phyloP scores from a whole-genome alignment of 352 stramenopile genomes.

The Pythium rishiriense region DNA sequence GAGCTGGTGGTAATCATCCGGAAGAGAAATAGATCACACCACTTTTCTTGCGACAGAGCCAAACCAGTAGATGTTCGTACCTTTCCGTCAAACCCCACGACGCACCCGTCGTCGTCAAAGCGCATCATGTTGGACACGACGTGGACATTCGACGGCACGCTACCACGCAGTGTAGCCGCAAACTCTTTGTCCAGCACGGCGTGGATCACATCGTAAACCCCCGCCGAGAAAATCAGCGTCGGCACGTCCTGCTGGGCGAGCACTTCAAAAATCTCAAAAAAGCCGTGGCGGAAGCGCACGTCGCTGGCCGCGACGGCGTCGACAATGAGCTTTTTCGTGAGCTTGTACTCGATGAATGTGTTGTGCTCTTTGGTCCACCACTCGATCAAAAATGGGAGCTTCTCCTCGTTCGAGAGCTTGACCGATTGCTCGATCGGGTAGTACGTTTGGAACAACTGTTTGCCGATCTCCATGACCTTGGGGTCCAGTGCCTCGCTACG shows the following conservation, averaged over 20 bases:
- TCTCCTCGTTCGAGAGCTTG: constrained; percentile 50
- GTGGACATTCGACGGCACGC: constrained; percentile 59
- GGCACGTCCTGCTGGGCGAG: constrained; percentile 57
- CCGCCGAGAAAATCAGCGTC: constrained; percentile 72
- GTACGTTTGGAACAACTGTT: constrained; percentile 60
- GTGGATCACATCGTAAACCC: constrained; percentile 79
- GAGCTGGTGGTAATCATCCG: constrained; percentile 30
- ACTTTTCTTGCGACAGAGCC: not conserved
- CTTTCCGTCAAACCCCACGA: constrained; percentile 55
- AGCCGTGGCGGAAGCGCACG: constrained; percentile 57
- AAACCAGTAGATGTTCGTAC: constrained; percentile 8
- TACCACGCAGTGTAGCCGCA: constrained; percentile 32
- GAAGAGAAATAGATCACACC: constrained; percentile 2
- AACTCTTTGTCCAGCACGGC: constrained; percentile 65
- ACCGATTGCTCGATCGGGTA: constrained; percentile 72
- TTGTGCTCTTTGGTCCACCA: constrained; percentile 65
- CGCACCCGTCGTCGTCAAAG: constrained; percentile 49
- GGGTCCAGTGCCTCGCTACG: constrained; percentile 22
- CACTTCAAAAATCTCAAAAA: constrained; percentile 63
- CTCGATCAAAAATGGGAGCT: constrained; percentile 69
- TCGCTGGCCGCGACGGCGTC: constrained; percentile 51
- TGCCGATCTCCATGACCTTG: constrained; percentile 31
- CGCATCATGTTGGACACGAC: constrained; percentile 84
- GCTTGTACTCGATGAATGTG: constrained; percentile 51
- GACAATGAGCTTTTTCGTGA: constrained; percentile 42